Evolutionary conservation across 805 yeast species (phyloP).

Genomic region (Kazachstania martiniae): DNA sequence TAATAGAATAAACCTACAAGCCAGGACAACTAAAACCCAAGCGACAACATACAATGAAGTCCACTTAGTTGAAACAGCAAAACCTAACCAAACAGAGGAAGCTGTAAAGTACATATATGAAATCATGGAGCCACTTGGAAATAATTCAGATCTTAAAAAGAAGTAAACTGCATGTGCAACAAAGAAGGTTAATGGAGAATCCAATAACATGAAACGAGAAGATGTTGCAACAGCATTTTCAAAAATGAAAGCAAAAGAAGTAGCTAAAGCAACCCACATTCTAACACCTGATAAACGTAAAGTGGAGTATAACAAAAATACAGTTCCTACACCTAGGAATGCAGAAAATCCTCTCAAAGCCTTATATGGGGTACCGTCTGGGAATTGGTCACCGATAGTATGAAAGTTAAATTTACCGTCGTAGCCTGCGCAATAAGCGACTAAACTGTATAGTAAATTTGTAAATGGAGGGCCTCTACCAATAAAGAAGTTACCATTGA

Average conservation of each 20-base stretch:
- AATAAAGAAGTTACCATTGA: constrained; percentile 50
- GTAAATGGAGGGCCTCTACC: constrained; percentile 74
- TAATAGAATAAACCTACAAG: constrained; percentile 54
- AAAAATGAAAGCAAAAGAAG: constrained; percentile 44
- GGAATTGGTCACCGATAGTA: constrained; percentile 51
- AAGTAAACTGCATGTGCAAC: constrained; percentile 62
- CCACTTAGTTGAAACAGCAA: constrained; percentile 70
- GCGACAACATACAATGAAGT: constrained; percentile 69
- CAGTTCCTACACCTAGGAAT: constrained; percentile 54
- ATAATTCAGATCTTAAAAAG: constrained; percentile 54
- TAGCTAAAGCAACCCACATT: constrained; percentile 46
- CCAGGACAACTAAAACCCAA: constrained; percentile 58
- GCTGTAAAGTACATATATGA: constrained; percentile 52
- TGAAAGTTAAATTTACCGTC: constrained; percentile 58
- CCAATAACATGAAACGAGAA: constrained; percentile 62
- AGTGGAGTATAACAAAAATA: constrained; percentile 53
- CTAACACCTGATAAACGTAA: constrained; percentile 67
- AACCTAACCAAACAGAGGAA: constrained; percentile 56
- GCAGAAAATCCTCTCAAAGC: constrained; percentile 65
- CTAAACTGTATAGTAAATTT: constrained; percentile 60
- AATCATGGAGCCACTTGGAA: constrained; percentile 42
- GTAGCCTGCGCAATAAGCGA: constrained; percentile 56
- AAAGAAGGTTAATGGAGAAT: constrained; percentile 66
- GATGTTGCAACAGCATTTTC: constrained; percentile 62
- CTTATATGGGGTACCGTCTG: constrained; percentile 46